Evolutionary conservation across 371 early-diverging fungal genomes (phyloP), one percentile per base, ranked within the genome.

Genomic region (Phascolomyces articulosus): DNA sequence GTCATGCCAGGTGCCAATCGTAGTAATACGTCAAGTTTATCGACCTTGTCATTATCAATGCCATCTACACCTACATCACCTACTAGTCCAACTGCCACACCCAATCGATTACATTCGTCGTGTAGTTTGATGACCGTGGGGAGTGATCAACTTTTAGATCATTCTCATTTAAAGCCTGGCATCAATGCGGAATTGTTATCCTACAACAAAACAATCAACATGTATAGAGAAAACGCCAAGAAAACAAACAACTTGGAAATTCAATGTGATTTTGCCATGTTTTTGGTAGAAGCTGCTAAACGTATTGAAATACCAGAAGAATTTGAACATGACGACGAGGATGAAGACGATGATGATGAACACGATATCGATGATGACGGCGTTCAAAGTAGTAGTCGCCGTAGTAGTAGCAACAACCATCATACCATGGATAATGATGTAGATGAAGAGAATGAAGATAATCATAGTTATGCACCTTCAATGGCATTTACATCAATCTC

Each of bases 221-320:
- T 87, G 80, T 92, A 91, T 67, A 75, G 92, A 34, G 87, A 90
- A 64, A 91, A 91, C 64, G 91, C 89, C 27, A 91, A 90, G 73
- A 87, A 87, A 70, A 88, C 89, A 48, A 88, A 88, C 40, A 91
- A 92, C 65, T 86, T 88, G 13, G 85, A 85, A 10, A 79, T 89
- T 24, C 93, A 90, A 71, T 85, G 91, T 38, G 91, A 91, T 60
- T 93, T 95, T 81, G 92, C 92, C 8, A 85, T 85, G 10, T 90
- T 88, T 59, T 75, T 91, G 62, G 84, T 89, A 2, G 85, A 87
- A 29, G 82, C 85, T 16, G 84, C 86, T 27, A 84, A 86, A 48
- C 68, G 78, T 4, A 54, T 86, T 44, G 72, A 54, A 9, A 23
- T 56, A 6, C 23, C 53, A 21, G 47, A 51, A 31, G 27, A 24